Conservation (phyloP, 805 yeast genomes). For the Saturnispora serradocipensis region DNA sequence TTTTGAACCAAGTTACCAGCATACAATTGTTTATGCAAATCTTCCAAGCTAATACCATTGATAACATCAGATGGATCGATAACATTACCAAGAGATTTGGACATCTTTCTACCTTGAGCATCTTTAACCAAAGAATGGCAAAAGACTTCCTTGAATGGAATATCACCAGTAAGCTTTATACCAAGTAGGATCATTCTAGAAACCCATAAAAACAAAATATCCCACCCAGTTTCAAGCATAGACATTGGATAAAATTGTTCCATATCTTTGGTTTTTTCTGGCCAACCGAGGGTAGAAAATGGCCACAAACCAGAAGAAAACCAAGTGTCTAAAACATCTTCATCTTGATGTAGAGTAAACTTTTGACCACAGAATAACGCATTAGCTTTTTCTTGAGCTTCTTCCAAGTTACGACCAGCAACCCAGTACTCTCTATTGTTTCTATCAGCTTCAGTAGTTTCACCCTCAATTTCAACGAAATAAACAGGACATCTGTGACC, state of each 20-base stretch:
- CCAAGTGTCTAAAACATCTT: conserved; percentile 98
- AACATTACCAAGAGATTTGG: conserved; percentile 94
- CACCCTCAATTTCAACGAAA: conserved; percentile 73
- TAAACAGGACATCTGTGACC: conserved; percentile 98
- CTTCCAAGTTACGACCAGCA: conserved; percentile 75
- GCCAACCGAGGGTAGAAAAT: conserved; percentile 95
- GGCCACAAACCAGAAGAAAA: conserved; percentile 99
- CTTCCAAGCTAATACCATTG: conserved; percentile 71
- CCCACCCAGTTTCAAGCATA: conserved; percentile 98
- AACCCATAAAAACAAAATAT: conserved; percentile 98
- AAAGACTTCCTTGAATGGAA: conserved; percentile 94
- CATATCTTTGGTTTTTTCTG: conserved; percentile 64
- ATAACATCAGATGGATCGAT: conserved; percentile 94
- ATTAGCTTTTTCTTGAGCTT: conserved; percentile 77
- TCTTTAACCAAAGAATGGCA: conserved; percentile 98
- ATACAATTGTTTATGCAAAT: conserved; percentile 66
- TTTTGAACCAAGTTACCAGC: conserved; percentile 82
- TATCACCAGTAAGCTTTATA: conserved; percentile 76
- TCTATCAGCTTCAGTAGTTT: conserved; percentile 40
- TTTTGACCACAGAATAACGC: conserved; percentile 60
- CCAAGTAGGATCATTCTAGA: conserved; percentile 92
- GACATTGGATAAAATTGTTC: conserved; percentile 80
- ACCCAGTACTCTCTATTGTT: conserved; percentile 75
- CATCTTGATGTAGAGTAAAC: conserved; percentile 84
- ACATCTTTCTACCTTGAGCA: conserved; percentile 99